Percentiles rank a stretch among this genome's conserved stretches.
Conservation (phyloP, 2,329 filamentous ascomycete species). For the Aciculosporium take region DNA sequence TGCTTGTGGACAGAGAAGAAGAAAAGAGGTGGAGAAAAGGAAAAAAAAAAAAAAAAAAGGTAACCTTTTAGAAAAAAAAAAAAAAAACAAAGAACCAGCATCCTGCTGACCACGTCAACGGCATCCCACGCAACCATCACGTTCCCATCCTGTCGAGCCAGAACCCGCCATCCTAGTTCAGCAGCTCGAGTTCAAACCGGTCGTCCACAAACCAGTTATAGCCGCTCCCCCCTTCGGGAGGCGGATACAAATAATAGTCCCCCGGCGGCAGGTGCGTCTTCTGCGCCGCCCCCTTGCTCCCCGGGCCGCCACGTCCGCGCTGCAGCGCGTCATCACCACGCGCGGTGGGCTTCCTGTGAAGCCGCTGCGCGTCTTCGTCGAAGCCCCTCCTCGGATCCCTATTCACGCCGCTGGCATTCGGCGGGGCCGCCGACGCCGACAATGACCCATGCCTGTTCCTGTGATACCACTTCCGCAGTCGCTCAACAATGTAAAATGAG, state of each 20-base stretch:
- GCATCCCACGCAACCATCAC: no score
- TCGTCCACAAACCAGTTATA: slow-evolving; percentile 1
- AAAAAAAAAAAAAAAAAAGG: no score
- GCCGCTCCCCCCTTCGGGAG: neutral
- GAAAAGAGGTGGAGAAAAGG: no score
- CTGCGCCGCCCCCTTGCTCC: no score
- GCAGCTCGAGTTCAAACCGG: neutral
- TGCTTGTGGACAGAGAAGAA: no score
- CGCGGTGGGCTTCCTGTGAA: no score
- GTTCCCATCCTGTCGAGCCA: no score
- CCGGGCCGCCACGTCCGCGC: neutral
- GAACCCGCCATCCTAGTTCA: neutral
- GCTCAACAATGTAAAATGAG: slow-evolving; percentile 2
- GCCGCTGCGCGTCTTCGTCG: neutral
- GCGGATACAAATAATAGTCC: neutral
- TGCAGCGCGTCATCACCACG: neutral
- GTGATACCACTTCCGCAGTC: slow-evolving; percentile 3
- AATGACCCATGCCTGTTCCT: neutral
- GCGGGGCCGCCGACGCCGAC: neutral
- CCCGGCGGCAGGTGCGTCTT: no score
- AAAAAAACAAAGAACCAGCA: no score
- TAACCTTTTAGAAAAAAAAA: no score
- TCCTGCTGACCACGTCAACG: no score
- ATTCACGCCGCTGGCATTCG: neutral
- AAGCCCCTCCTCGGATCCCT: neutral